Base-by-base conservation (phyloP, 2,329 filamentous ascomycete genomes). In the Venturia asperata region DNA sequence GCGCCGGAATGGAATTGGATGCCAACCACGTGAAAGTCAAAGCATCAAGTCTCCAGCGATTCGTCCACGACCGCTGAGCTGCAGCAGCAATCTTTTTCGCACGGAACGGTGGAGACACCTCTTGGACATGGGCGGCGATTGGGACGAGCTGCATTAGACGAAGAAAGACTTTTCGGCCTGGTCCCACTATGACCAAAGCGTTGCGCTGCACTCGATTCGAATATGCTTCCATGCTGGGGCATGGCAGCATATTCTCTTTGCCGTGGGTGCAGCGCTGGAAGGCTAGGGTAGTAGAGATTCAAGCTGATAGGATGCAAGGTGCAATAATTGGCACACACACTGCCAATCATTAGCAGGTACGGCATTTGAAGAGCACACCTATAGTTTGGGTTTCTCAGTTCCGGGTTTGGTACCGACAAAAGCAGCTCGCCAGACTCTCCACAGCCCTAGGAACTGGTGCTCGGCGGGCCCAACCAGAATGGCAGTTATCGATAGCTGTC, bases 161-260 rank as follows among this genome's bases (percentile, higher is more conserved):
- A 37, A 34, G 30, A n/a, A 58, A 58, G 52, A 58, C 52, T 58
- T 58, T 58, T 58, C 52, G 37, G 30, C 17, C 11, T 15, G 52
- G 52, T 58, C 52, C 52, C 52, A 58, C 52, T 37, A 58, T 58
- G 52, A 58, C 52, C 30, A n/a, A 10, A 37, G 52, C 19, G 30
- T 58, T n/a, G 52, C 27, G 52, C 30, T 37, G 52, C 30, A 11
- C 52, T 15, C 21, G 47, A 58, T 37, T 37, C 19, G 15, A 37
- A n/a, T 37, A 17, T 34, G 30, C 30, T 34, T 37, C 27, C 17
- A 58, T 47, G 21, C 17, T n/a, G 17, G 15, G 27, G 11, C 17
- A 21, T 56, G 49, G 24, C 24, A 58, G 45, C 7, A n/a, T n/a
- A 17, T 37, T 58, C 52, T n/a, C 4, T 37, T 37, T 3, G 17